phyloP scores from a whole-genome alignment of 2,329 filamentous ascomycete genomes.

The Diaporthe helianthi region DNA sequence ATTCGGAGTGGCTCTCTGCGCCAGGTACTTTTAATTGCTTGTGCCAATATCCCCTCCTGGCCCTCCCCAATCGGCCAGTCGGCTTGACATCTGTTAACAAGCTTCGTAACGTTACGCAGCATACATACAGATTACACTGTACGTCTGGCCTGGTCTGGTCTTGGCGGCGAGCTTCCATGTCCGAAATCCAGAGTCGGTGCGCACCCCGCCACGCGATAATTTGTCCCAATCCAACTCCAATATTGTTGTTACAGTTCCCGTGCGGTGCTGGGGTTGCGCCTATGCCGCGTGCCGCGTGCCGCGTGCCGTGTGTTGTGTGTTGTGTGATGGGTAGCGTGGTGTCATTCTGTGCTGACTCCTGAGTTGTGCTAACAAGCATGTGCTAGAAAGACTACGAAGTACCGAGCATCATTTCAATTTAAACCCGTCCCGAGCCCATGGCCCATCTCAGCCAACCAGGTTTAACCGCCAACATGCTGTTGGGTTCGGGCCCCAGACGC shows the following conservation, averaged over 20 bases:
- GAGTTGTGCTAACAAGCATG: too few relatives aligned
- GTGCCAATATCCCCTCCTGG: not conserved
- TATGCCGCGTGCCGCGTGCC: too few relatives aligned
- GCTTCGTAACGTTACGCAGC: slow-evolving; percentile 26
- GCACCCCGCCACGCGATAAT: slow-evolving; percentile 11
- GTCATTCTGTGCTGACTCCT: too few relatives aligned
- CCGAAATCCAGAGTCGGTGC: not conserved
- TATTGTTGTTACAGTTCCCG: not conserved
- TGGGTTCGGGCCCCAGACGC: slow-evolving; percentile 6
- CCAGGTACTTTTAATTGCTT: slow-evolving; percentile 18
- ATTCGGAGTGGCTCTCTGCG: slow-evolving; percentile 1
- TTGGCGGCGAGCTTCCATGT: slow-evolving; percentile 15
- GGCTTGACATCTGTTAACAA: slow-evolving; percentile 16
- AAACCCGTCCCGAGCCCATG: not conserved
- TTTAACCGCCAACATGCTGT: not conserved
- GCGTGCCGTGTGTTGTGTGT: too few relatives aligned
- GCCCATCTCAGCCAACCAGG: slow-evolving; percentile 34
- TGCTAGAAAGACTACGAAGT: too few relatives aligned
- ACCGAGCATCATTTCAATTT: not conserved
- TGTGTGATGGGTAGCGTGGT: too few relatives aligned
- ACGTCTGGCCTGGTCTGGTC: slow-evolving; percentile 4
- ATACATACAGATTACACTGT: too few relatives aligned
- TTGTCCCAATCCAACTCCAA: not conserved
- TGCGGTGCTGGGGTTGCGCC: not conserved
- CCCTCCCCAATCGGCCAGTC: not conserved